Conservation (phyloP, 495 filamentous ascomycete species). For the Cercophora newfieldiana region DNA sequence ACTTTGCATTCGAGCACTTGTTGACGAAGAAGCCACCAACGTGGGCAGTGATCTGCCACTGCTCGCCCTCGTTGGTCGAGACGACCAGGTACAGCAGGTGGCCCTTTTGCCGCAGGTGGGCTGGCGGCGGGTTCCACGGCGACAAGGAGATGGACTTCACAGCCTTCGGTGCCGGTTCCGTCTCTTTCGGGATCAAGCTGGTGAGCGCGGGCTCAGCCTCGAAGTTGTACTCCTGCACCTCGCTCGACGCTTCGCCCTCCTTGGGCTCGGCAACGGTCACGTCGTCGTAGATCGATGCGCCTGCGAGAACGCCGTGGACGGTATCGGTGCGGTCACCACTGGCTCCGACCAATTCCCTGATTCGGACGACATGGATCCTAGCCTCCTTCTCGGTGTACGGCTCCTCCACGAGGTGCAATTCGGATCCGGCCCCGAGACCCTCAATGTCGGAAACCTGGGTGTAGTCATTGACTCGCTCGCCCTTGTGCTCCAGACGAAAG, state of each 20-base stretch:
- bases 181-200: constrained; percentile 66
- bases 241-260: constrained; percentile 53
- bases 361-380: constrained; percentile 85
- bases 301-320: constrained; percentile 84
- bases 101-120: constrained; percentile 83
- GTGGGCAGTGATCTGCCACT: constrained; percentile 88
- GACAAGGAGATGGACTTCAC: constrained; percentile 87
- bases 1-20: constrained; percentile 85
- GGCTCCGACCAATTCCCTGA: constrained; percentile 90
- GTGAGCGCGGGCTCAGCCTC: constrained; percentile 63
- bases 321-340: constrained; percentile 84
- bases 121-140: constrained; percentile 94
- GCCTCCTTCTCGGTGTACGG: constrained; percentile 99
- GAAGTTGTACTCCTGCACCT: constrained; percentile 69
- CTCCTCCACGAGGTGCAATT: constrained; percentile 84
- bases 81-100: constrained; percentile 90
- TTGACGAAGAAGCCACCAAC: constrained; percentile 96
- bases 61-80: constrained; percentile 88
- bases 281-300: constrained; percentile 80
- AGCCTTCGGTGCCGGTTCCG: constrained; percentile 74
- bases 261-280: constrained; percentile 54
- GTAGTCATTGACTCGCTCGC: constrained; percentile 89
- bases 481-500: constrained; percentile 92
- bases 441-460: constrained; percentile 87
- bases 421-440: constrained; percentile 70